Percentiles rank a stretch among this genome's conserved stretches.
phyloP scores from a whole-genome alignment of 345 rosid species.

The Salix udensis region DNA sequence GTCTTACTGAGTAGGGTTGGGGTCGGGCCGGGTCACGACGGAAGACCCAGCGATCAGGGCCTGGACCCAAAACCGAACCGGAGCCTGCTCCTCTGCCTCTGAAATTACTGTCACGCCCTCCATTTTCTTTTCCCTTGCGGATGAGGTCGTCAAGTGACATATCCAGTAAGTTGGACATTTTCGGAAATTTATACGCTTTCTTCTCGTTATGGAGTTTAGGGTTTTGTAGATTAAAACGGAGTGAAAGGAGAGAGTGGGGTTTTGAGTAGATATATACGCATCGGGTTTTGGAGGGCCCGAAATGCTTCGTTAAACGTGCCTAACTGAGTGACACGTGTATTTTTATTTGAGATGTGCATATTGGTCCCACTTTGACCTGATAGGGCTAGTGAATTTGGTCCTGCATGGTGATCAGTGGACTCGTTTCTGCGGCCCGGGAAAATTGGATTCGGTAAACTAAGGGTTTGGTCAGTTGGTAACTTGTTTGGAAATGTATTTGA shows the following conservation, averaged over 20 bases:
- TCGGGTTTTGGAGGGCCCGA: neutral
- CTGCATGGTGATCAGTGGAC: neutral
- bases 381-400: neutral
- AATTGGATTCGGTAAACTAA: neutral
- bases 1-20: constrained; percentile 4
- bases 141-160: constrained; percentile 18
- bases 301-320: neutral
- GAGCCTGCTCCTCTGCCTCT: neutral
- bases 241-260: neutral
- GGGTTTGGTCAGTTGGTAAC: too few relatives aligned
- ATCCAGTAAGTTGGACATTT: constrained; percentile 10
- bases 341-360: neutral
- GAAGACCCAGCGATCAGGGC: constrained; percentile 7
- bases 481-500: too few relatives aligned
- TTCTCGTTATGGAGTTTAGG: neutral
- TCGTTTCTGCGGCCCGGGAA: neutral
- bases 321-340: neutral
- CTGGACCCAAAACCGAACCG: neutral
- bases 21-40: neutral
- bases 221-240: neutral
- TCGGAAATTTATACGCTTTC: neutral
- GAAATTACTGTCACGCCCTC: neutral
- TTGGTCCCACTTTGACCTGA: neutral
- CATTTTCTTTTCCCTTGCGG: neutral
- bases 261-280: too few relatives aligned